Evolutionary conservation across 2,329 filamentous ascomycete genomes (phyloP).

Genomic region (Pestalotiopsis sp.): DNA sequence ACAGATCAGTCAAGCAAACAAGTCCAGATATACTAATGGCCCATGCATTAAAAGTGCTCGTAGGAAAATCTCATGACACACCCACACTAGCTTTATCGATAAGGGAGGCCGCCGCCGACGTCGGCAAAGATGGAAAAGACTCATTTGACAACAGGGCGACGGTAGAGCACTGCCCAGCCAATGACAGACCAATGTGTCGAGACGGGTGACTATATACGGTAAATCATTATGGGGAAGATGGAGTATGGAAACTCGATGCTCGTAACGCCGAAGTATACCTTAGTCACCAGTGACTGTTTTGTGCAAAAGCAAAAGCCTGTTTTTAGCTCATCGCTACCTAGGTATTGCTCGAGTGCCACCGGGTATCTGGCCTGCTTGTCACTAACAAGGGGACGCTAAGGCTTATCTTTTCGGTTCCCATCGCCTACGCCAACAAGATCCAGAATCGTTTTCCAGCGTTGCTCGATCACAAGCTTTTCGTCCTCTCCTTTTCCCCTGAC

Average conservation of each 20-base stretch:
- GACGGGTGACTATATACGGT: neutral
- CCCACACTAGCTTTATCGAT: slow-evolving; percentile 10
- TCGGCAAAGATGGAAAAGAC: neutral
- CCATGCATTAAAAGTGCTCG: neutral
- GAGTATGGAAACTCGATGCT: neutral
- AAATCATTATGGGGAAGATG: neutral
- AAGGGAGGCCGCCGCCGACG: slow-evolving; percentile 7
- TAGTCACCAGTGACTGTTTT: neutral
- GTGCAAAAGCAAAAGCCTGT: neutral
- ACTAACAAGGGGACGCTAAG: neutral
- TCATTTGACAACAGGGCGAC: neutral
- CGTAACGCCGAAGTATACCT: neutral
- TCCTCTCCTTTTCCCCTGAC: neutral
- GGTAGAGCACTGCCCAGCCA: neutral
- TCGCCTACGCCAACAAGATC: too few relatives aligned
- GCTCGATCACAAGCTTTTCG: neutral
- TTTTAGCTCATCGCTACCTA: neutral
- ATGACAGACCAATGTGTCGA: neutral
- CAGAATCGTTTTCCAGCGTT: too few relatives aligned
- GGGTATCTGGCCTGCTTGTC: neutral
- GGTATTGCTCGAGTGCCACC: neutral
- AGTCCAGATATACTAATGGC: neutral
- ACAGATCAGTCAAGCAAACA: neutral
- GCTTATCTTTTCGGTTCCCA: neutral
- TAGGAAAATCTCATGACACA: neutral